Evolutionary conservation across 768 basidiomycete genomes (phyloP).

Genomic region (Xerocomus spinulosus): DNA sequence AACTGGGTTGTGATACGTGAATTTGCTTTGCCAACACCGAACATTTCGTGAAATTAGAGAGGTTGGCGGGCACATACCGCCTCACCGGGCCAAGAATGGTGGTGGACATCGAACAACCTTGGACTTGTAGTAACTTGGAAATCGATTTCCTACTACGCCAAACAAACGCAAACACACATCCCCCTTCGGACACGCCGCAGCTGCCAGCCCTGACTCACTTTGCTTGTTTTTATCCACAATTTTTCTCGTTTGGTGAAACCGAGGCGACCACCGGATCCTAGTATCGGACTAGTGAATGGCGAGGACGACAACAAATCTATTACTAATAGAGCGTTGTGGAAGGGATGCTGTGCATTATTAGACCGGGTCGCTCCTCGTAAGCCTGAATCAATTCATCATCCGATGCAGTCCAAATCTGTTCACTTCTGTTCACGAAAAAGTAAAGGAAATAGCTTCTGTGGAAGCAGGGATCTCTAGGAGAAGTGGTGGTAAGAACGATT

Average conservation of each 20-base stretch:
- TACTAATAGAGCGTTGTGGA: too few relatives aligned
- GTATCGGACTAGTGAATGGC: neutral
- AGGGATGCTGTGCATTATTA: neutral
- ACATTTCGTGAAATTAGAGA: slow-evolving; percentile 1
- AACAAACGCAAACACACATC: slow-evolving; percentile 11
- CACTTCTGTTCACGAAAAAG: too few relatives aligned
- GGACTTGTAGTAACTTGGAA: too few relatives aligned
- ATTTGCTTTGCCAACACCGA: slow-evolving; percentile 10
- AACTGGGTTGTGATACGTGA: slow-evolving; percentile 21
- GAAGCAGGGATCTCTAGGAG: too few relatives aligned
- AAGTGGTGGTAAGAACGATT: neutral
- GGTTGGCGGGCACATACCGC: slow-evolving; percentile 6
- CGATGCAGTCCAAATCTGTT: too few relatives aligned
- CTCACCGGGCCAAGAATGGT: slow-evolving; percentile 10
- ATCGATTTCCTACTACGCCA: neutral
- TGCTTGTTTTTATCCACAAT: too few relatives aligned
- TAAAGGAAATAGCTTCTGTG: neutral
- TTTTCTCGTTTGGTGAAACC: too few relatives aligned
- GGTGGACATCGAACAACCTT: slow-evolving; percentile 12
- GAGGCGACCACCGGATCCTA: neutral
- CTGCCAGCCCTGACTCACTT: too few relatives aligned
- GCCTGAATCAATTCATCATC: neutral
- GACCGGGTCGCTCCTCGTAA: neutral
- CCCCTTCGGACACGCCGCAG: too few relatives aligned
- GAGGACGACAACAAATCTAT: neutral